Evolutionary conservation across 2,329 filamentous ascomycete genomes (phyloP).

Genomic region (Exophiala viscosa): DNA sequence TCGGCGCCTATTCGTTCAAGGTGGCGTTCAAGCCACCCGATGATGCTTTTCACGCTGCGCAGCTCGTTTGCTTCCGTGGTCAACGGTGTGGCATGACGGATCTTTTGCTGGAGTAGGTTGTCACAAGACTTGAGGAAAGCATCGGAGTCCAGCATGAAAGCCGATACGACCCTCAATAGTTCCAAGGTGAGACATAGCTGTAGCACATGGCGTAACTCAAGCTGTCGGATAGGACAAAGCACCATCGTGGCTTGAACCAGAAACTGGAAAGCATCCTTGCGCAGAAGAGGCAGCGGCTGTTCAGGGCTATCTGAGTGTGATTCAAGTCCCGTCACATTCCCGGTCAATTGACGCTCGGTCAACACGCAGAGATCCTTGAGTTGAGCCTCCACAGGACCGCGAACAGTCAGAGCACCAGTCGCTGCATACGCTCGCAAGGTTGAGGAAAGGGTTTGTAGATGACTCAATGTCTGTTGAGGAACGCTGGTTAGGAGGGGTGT

Average conservation of each 20-base stretch:
- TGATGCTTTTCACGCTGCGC: conserved; percentile 11
- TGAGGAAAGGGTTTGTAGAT: conserved; percentile 83
- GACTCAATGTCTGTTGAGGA: conserved; percentile 76
- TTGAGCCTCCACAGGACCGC: conserved; percentile 64
- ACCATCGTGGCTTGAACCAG: conserved; percentile 24
- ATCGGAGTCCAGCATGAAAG: conserved; percentile 44
- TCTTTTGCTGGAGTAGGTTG: conserved; percentile 5
- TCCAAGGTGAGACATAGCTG: conserved; percentile 87
- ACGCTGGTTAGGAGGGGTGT: conserved; percentile 78
- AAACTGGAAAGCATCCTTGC: conserved; percentile 52
- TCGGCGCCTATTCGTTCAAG: conserved; percentile 1
- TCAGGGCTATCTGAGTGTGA: neutral
- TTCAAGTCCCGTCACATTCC: conserved; percentile 42
- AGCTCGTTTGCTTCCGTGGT: conserved; percentile 10
- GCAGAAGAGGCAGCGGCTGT: conserved; percentile 54
- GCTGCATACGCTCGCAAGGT: conserved; percentile 82
- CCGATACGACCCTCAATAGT: conserved; percentile 73
- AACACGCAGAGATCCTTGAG: conserved; percentile 62
- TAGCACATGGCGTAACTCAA: conserved; percentile 62
- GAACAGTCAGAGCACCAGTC: conserved; percentile 61
- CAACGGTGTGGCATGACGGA: conserved; percentile 1
- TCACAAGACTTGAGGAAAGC: conserved; percentile 14
- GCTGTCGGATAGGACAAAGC: conserved; percentile 16
- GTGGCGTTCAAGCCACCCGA: conserved; percentile 8
- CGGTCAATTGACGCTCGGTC: conserved; percentile 15